These are phyloP conservation scores for Bipolaris victoriae DNA, from an alignment of 2,329 filamentous ascomycete genomes.

Conservation along the genomic window DNA sequence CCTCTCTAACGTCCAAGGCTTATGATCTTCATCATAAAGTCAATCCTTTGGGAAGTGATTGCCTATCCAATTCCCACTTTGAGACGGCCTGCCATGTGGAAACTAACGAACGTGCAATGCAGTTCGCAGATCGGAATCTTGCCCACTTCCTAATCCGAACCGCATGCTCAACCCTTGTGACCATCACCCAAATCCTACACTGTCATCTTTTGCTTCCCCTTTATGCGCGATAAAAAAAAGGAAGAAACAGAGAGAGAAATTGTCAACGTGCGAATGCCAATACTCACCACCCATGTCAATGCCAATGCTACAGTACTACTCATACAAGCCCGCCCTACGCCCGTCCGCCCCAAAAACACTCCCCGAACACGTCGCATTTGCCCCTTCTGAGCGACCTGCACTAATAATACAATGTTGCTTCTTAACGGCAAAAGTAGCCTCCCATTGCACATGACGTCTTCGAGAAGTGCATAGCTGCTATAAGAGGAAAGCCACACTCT, in stretches of 20 bases:
- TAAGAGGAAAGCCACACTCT: slow-evolving; percentile 18
- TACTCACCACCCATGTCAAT: neutral
- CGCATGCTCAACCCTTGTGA: neutral
- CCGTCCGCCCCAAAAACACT: neutral
- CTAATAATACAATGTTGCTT: neutral
- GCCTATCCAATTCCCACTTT: slow-evolving; percentile 2
- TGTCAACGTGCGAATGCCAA: slow-evolving; percentile 8
- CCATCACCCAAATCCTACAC: slow-evolving; percentile 1
- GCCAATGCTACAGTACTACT: neutral
- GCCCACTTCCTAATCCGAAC: slow-evolving; percentile 5
- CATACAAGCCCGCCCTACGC: neutral
- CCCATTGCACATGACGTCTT: slow-evolving; percentile 3
- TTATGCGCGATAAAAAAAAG: slow-evolving; percentile 6
- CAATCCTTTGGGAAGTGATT: neutral
- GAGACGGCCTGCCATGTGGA: slow-evolving; percentile 6
- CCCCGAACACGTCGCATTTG: slow-evolving; percentile 15
- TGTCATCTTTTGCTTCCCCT: slow-evolving; percentile 6
- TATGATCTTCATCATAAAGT: slow-evolving; percentile 5
- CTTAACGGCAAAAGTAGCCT: slow-evolving; percentile 7
- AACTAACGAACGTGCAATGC: slow-evolving; percentile 6
- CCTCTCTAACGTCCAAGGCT: slow-evolving; percentile 8
- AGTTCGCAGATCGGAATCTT: slow-evolving; percentile 16
- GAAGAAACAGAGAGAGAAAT: neutral
- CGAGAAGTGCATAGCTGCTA: slow-evolving; percentile 15
- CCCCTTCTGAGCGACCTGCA: neutral